phyloP scores from a whole-genome alignment of 2,329 filamentous ascomycete genomes.

The Chaetomium sp. region DNA sequence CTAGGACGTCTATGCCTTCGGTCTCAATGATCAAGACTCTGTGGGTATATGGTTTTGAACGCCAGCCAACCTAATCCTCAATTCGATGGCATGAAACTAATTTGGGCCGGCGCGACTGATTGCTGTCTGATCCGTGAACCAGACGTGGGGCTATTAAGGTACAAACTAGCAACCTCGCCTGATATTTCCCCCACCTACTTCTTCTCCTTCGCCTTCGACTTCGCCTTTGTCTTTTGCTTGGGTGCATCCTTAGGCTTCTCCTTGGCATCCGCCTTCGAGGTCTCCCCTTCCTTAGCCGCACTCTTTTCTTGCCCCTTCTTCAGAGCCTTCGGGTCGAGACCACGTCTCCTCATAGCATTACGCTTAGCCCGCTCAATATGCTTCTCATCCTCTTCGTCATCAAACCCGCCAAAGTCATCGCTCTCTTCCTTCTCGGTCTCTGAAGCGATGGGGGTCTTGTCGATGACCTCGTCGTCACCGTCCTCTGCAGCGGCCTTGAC shows the following conservation, averaged over 20 bases:
- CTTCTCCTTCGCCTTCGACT: conserved; percentile 15
- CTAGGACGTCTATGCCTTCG: too few relatives aligned
- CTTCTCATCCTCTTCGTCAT: conserved; percentile 64
- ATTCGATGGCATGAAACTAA: too few relatives aligned
- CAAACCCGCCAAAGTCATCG: conserved; percentile 63
- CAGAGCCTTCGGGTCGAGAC: conserved; percentile 62
- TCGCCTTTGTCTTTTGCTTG: conserved; percentile 11
- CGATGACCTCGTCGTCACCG: conserved; percentile 45
- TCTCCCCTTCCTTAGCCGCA: conserved; percentile 15
- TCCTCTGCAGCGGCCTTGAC: conserved; percentile 14
- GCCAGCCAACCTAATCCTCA: too few relatives aligned
- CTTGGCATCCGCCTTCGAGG: conserved; percentile 14
- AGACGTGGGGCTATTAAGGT: background rate
- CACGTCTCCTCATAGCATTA: conserved; percentile 66
- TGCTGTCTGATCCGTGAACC: background rate
- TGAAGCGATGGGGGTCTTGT: conserved; percentile 60
- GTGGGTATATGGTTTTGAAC: too few relatives aligned
- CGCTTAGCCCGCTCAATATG: conserved; percentile 68
- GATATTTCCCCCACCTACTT: conserved; percentile 10
- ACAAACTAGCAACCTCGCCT: conserved; percentile 2
- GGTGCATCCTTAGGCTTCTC: conserved; percentile 12
- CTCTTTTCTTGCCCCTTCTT: conserved; percentile 28
- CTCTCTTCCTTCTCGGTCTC: conserved; percentile 37
- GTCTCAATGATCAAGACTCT: too few relatives aligned
- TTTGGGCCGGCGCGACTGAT: too few relatives aligned